A percentile compares a stretch with the other conserved stretches of the same genome.
Evolutionary conservation across 108 stramenopile genomes (phyloP).

Genomic region (Poteriospumella lacustris): DNA sequence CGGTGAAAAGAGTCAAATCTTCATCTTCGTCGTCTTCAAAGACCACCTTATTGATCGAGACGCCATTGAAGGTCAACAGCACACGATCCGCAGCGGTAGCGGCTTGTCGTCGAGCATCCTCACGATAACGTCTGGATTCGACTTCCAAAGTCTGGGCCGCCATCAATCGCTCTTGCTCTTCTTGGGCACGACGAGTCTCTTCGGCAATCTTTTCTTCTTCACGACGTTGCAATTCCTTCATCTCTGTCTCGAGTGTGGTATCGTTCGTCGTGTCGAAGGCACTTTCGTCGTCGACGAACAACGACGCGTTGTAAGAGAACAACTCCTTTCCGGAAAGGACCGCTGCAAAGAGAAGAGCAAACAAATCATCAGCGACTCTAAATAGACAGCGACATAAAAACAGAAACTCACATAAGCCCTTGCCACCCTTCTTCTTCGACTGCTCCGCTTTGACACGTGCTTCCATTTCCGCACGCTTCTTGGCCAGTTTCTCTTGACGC

Average conservation of each 20-base stretch:
- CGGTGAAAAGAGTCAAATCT: conserved; percentile 13
- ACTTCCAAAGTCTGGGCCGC: conserved; percentile 1
- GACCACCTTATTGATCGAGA: conserved; percentile 1
- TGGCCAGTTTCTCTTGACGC: not conserved
- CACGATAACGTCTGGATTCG: not conserved
- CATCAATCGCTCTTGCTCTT: conserved; percentile 7
- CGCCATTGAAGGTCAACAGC: conserved; percentile 4
- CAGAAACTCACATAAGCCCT: conserved; percentile 26
- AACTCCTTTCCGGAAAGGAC: conserved; percentile 25
- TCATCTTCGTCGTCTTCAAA: conserved; percentile 24
- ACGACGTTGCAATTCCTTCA: not conserved
- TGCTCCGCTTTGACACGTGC: conserved; percentile 28
- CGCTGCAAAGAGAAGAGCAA: not conserved
- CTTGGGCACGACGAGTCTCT: conserved; percentile 3
- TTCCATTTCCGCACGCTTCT: not conserved
- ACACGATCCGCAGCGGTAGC: not conserved
- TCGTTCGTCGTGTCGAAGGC: conserved; percentile 2
- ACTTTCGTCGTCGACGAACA: conserved; percentile 27
- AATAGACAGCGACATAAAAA: not conserved
- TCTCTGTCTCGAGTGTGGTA: not conserved
- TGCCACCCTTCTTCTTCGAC: conserved; percentile 27
- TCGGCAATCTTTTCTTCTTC: not conserved
- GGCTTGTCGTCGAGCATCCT: conserved; percentile 18
- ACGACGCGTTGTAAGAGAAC: conserved; percentile 17
- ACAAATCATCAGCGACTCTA: not conserved